phyloP scores from a whole-genome alignment of 495 filamentous ascomycete species.

The Daldinia childiae region DNA sequence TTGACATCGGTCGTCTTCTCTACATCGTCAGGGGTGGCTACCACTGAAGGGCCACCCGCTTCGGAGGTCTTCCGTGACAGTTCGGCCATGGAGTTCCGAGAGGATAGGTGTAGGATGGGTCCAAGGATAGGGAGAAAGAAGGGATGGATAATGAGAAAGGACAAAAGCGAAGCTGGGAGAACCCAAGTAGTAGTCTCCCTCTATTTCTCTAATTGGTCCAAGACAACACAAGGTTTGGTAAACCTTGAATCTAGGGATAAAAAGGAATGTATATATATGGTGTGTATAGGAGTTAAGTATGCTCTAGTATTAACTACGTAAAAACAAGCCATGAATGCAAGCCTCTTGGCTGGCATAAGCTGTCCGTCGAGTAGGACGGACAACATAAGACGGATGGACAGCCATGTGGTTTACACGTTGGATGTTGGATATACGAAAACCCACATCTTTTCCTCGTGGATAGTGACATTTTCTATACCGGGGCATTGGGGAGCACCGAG shows the following conservation, averaged over 20 bases:
- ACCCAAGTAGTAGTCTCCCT: neutral
- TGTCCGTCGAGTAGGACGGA: neutral
- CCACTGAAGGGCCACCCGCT: slow-evolving; percentile 24
- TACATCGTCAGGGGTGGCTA: slow-evolving; percentile 43
- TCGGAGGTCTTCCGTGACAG: slow-evolving; percentile 31
- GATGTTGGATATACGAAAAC: slow-evolving; percentile 2
- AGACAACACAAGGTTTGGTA: slow-evolving; percentile 10
- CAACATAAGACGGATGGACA: neutral
- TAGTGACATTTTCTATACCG: neutral
- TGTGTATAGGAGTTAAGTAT: neutral
- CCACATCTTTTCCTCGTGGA: neutral
- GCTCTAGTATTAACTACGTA: neutral
- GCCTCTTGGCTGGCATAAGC: neutral
- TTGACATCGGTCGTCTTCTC: slow-evolving; percentile 30
- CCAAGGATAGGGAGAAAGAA: slow-evolving; percentile 5
- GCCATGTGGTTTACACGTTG: neutral
- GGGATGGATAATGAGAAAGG: neutral
- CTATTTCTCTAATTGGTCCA: neutral
- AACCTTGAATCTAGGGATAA: slow-evolving; percentile 4
- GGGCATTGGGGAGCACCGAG: slow-evolving; percentile 33
- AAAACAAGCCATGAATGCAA: neutral
- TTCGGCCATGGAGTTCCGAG: slow-evolving; percentile 30
- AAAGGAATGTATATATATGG: slow-evolving; percentile 3
- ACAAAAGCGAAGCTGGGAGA: slow-evolving; percentile 3
- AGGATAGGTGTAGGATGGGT: neutral